A percentile compares a stretch with the other conserved stretches of the same genome.
Conservation (phyloP, 108 stramenopile species). For the Cyclotella atomus region DNA sequence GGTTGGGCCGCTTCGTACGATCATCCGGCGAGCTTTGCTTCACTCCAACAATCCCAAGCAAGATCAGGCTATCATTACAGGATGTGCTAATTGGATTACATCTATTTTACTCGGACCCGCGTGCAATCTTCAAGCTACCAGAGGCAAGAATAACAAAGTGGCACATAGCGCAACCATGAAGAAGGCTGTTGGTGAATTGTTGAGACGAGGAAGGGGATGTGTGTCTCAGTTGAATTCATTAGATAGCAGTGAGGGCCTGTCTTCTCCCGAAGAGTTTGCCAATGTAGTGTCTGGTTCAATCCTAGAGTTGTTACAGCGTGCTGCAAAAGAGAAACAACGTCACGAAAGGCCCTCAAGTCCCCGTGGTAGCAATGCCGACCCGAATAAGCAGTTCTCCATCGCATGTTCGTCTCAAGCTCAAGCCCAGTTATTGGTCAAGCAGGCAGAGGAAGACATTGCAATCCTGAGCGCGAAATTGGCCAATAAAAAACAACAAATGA, state of each 20-base stretch:
- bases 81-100: constrained; percentile 22
- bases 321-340: background rate
- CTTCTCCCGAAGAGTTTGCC: constrained; percentile 5
- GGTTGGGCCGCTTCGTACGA: constrained; percentile 17
- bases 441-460: constrained; percentile 10
- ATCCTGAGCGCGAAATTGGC: background rate
- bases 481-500: background rate
- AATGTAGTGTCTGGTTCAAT: background rate
- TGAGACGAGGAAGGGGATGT: background rate
- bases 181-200: constrained; percentile 17
- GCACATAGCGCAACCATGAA: constrained; percentile 23
- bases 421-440: background rate
- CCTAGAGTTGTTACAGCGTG: constrained; percentile 16
- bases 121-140: background rate
- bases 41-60: background rate
- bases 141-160: background rate
- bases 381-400: background rate
- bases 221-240: constrained; percentile 3
- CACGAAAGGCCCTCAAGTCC: background rate
- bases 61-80: constrained; percentile 7
- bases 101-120: constrained; percentile 13
- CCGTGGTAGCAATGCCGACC: background rate
- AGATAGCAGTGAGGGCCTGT: background rate
- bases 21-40: constrained; percentile 13
- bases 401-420: background rate